Evolutionary conservation across 75 land plant genomes (phyloP), one percentile per base, ranked within the genome.

Genomic region (Picea glauca): DNA sequence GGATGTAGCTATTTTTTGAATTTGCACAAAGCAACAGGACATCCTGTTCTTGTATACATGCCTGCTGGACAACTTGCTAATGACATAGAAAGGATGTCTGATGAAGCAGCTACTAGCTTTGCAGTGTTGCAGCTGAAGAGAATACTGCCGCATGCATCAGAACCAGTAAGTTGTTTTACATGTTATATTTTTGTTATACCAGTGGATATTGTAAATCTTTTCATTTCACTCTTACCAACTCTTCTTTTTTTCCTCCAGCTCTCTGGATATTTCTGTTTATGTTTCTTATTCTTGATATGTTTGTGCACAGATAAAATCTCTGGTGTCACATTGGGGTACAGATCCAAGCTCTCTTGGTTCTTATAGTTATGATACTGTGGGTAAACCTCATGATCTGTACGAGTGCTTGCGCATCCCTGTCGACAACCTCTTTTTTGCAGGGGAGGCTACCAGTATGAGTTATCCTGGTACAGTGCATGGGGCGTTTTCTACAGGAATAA

Each of bases 11-110:
- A 93, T 77, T 93, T 93, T 68, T 82, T 93, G 30, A 93, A 93
- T 83, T 85, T 93, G 76, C 96, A 93, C 84, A 93, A 93, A 86
- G 93, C 94, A 66, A 90, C 94, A 6, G 94, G 96, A 23, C 88
- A 93, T 77, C 94, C 94, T 70, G 89, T 93, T 65, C 94, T 93
- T 60, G 96, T 93, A 21, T 93, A 92, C 84, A 93, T 93, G 96
- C 89, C 94, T 76, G 88, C 96, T 76, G 96, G 96, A 14, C 81
- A 78, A 21, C 84, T 90, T 77, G 96, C 96, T 17, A 58, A 82
- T 80, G 96, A 90, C 79, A 79, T 93, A 30, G 96, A 93, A 80
- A 93, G 83, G 82, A 79, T 91, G 76, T 84, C 90, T 7, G 96
- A 93, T 85, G 90, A 91, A 75, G 86, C 72, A 65, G 92, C 96